A percentile compares a stretch with the other conserved stretches of the same genome.
Evolutionary conservation across 768 basidiomycete genomes (phyloP).

Genomic region (Leccinum pellstonianum): DNA sequence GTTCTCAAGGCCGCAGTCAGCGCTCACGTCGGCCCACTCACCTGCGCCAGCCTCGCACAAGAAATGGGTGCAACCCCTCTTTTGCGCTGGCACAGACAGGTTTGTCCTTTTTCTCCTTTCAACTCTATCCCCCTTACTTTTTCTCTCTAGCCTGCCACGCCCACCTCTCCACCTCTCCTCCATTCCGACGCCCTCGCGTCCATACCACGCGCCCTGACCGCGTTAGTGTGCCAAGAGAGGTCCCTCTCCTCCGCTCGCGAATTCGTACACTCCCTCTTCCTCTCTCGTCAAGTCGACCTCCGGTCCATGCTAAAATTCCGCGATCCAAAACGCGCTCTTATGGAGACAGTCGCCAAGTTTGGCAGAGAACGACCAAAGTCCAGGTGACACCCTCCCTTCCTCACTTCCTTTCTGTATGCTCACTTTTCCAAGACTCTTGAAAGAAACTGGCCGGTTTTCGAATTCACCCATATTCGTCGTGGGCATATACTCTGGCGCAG

Average conservation of each 20-base stretch:
- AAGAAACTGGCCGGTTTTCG: conserved; percentile 89
- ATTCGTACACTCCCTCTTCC: conserved; percentile 88
- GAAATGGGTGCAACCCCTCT: conserved; percentile 80
- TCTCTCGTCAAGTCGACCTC: conserved; percentile 82
- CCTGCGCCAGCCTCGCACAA: conserved; percentile 80
- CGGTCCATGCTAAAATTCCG: conserved; percentile 75
- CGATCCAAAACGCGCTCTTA: conserved; percentile 76
- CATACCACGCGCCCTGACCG: conserved; percentile 83
- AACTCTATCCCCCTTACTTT: conserved; percentile 2
- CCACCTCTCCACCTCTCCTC: conserved; percentile 50
- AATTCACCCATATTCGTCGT: conserved; percentile 93
- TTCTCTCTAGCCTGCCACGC: conserved; percentile 45
- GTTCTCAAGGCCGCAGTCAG: conserved; percentile 90
- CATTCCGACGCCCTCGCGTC: conserved; percentile 89
- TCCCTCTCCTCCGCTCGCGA: conserved; percentile 83
- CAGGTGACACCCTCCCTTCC: conserved; percentile 42
- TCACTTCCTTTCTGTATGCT: background rate
- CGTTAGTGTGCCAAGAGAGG: conserved; percentile 83
- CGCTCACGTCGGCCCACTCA: conserved; percentile 84
- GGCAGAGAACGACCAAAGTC: conserved; percentile 64
- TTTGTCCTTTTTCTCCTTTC: conserved; percentile 31
- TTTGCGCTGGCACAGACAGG: conserved; percentile 78
- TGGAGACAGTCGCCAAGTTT: conserved; percentile 70
- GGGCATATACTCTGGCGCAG: conserved; percentile 83
- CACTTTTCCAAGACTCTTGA: conserved; percentile 60